Base-by-base conservation (phyloP, 163 green algal species). In the Scenedesmus sp. region DNA sequence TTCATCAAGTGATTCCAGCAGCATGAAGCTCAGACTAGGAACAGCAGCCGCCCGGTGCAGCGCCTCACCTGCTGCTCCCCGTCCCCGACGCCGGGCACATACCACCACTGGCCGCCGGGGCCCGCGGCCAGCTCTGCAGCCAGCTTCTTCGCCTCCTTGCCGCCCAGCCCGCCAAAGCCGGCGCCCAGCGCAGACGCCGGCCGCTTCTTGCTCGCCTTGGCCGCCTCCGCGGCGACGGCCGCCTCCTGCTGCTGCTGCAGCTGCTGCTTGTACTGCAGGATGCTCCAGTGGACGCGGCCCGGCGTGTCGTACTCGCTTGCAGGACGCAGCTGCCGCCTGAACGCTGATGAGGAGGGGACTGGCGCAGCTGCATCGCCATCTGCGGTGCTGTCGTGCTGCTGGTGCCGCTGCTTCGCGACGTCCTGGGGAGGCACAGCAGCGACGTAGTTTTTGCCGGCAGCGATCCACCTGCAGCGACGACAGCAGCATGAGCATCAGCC, bases 81-180 rank as follows among this genome's bases (percentile, higher is more conserved):
- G n/a, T 81, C 83, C 12, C 42, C 83, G 35, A 61, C 56, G n/a
- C 65, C 85, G 42, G 84, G 84, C 37, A 89, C 85, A 73, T 72
- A 89, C 85, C 85, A 89, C 65, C 85, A 89, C 68, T 89, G 82
- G 26, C 82, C 85, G 9, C 42, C 84, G 37, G 35, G 42, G 26
- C 53, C 84, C 46, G 61, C 85, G 40, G 85, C 37, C 43, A 70
- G 12, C 40, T 89, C 85, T 35, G 61, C 59, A 20, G 68, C 42
- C 3, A 83, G 43, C 85, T 68, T 81, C 44, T 89, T 89, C 7
- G 68, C 68, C 26, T 51, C 65, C 18, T 37, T 37, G 4, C 85
- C 68, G 26, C 44, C 10, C 13, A 82, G 53, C 26, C 85, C 85
- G n/a, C 40, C 85, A 83, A 76, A 76, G 65, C 65, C 65, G 35